Evolutionary conservation across 1,284 basidiomycete genomes (phyloP), one percentile per base, ranked within the genome.

Genomic region (Microbotryomycetes sp.): DNA sequence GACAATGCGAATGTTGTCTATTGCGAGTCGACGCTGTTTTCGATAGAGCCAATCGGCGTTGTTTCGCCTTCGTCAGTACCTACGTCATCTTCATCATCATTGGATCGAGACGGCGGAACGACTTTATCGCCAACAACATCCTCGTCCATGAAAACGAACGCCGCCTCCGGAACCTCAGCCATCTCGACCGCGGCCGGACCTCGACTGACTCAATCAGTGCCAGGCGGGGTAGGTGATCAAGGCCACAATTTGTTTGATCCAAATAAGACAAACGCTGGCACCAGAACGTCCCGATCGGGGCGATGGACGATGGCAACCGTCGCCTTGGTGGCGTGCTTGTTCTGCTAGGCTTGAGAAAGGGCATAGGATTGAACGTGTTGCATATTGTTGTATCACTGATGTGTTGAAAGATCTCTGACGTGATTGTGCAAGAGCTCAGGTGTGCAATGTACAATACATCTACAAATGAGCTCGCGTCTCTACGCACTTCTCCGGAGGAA

Each of bases 21-120:
- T 28, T 56, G 55, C 57, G 47, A 61, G 3, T 66, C 65, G 2
- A 54, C 52, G 21, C 52, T 59, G 9, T 66, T 66, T 24, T 18
- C 47, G 21, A 60, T 66, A 49, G 60, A 27, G 41, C 11, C 9
- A 41, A 9, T 41, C 18, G 35, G 18, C 9, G 9, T 41, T 11
- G n/a, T n/a, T n/a, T n/a, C n/a, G n/a, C n/a, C n/a, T n/a, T n/a
- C n/a, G n/a, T n/a, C n/a, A n/a, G n/a, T n/a, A n/a, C 35, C 35
- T 11, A 41, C 35, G 35, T 11, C 35, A 11, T 41, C 35, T 41
- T 41, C 35, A 18, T 41, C 35, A 11, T 41, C 35, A 11, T n/a
- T n/a, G n/a, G n/a, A n/a, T n/a, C n/a, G n/a, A n/a, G n/a, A n/a
- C n/a, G n/a, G n/a, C n/a, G n/a, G n/a, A n/a, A 18, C 35, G 9